Percentiles rank a stretch among this genome's conserved stretches.
phyloP scores from a whole-genome alignment of 73 alveolate genomes.

The Tetrahymena borealis region DNA sequence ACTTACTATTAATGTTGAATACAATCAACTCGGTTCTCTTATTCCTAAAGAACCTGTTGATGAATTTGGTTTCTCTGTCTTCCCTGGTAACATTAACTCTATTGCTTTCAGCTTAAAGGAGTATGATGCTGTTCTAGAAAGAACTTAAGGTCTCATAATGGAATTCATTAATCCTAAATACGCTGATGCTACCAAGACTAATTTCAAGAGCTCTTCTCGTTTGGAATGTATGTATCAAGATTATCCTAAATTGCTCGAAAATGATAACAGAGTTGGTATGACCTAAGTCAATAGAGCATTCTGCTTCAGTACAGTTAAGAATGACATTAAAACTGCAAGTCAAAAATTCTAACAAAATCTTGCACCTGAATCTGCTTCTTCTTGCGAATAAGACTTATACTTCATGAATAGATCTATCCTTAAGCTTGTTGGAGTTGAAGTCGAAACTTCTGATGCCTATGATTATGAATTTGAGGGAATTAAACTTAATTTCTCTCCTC shows the following conservation, averaged over 20 bases:
- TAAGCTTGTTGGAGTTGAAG: conserved; percentile 65
- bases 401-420: conserved; percentile 63
- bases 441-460: conserved; percentile 47
- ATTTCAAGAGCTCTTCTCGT: conserved; percentile 93
- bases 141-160: conserved; percentile 92
- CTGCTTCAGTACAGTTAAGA: conserved; percentile 93
- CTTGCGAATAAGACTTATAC: conserved; percentile 83
- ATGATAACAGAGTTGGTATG: conserved; percentile 81
- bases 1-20: conserved; percentile 86
- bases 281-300: conserved; percentile 85
- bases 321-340: conserved; percentile 82
- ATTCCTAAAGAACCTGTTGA: conserved; percentile 88
- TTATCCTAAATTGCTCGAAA: conserved; percentile 83
- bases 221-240: conserved; percentile 98
- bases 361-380: conserved; percentile 80
- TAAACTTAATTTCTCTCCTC: conserved; percentile 72
- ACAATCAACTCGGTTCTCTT: conserved; percentile 90
- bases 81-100: conserved; percentile 94
- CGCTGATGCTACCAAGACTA: conserved; percentile 83
- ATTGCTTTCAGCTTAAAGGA: conserved; percentile 50
- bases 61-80: conserved; percentile 77
- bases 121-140: conserved; percentile 64
- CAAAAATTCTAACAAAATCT: conserved; percentile 55
- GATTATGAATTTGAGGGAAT: conserved; percentile 58
- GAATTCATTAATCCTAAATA: conserved; percentile 99